Evolutionary conservation across 192 early-diverging fungal species (phyloP).

Genomic region (Backusella morwellensis): DNA sequence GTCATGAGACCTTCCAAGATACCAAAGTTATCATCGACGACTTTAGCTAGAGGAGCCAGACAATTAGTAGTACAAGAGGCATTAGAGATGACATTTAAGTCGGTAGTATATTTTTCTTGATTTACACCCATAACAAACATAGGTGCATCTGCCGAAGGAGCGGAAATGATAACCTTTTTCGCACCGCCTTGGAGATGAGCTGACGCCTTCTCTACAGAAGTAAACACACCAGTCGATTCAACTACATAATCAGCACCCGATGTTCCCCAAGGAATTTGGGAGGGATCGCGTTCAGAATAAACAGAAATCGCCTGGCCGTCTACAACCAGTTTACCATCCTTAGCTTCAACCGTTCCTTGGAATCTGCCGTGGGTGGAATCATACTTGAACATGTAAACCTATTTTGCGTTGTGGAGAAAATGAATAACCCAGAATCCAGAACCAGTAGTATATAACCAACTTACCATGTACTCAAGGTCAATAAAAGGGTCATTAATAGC

Average conservation of each 20-base stretch:
- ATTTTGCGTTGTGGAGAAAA: neutral
- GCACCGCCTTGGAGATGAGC: slow-evolving; percentile 87
- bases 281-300: slow-evolving; percentile 72
- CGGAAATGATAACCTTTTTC: slow-evolving; percentile 98
- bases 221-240: slow-evolving; percentile 98
- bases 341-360: slow-evolving; percentile 73
- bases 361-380: slow-evolving; percentile 97
- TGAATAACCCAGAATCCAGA: neutral
- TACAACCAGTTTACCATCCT: slow-evolving; percentile 83
- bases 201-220: slow-evolving; percentile 79
- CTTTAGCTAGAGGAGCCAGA: slow-evolving; percentile 94
- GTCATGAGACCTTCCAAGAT: slow-evolving; percentile 96
- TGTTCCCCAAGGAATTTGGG: slow-evolving; percentile 82
- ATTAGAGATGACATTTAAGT: slow-evolving; percentile 87
- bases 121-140: slow-evolving; percentile 98
- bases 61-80: slow-evolving; percentile 99
- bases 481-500: slow-evolving; percentile 98
- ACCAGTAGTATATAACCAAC: neutral
- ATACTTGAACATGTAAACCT: slow-evolving; percentile 90
- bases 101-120: slow-evolving; percentile 82
- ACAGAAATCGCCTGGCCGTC: slow-evolving; percentile 78
- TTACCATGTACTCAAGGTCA: slow-evolving; percentile 89
- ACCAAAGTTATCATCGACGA: slow-evolving; percentile 93
- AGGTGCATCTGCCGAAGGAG: slow-evolving; percentile 91
- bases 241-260: slow-evolving; percentile 87